These are phyloP conservation scores for Cystofilobasidium capitatum DNA, from an alignment of 768 basidiomycete species.

Conservation along the genomic window DNA sequence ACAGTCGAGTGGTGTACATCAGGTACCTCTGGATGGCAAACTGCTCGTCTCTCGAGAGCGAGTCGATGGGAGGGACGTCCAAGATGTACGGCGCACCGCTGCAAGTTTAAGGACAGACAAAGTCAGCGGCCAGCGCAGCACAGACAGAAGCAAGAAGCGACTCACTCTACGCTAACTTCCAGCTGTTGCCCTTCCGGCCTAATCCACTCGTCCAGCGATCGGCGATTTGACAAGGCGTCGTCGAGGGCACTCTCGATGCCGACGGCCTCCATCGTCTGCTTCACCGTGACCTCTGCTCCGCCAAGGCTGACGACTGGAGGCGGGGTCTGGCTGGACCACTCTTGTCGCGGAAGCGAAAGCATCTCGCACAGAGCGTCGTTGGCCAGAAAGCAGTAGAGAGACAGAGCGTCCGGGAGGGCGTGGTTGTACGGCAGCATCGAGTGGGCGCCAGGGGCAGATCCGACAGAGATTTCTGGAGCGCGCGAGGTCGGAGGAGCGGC, in stretches of 20 bases:
- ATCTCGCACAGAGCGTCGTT: conserved; percentile 8
- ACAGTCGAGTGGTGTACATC: conserved; percentile 14
- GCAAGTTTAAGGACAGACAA: background rate
- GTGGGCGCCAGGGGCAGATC: background rate
- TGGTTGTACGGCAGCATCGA: background rate
- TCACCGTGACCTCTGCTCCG: conserved; percentile 1
- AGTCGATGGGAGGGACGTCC: conserved; percentile 2
- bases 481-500: background rate
- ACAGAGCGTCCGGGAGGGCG: conserved; percentile 14
- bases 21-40: conserved; percentile 20
- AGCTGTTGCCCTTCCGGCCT: background rate
- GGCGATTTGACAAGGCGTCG: background rate
- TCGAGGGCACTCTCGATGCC: conserved; percentile 12
- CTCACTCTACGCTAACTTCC: conserved; percentile 18
- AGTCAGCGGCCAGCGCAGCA: background rate
- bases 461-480: background rate
- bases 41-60: background rate
- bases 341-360: background rate
- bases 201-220: conserved; percentile 16
- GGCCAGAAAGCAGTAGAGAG: conserved; percentile 11
- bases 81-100: conserved; percentile 14
- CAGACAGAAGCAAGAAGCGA: background rate
- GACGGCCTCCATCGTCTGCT: background rate
- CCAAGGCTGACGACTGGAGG: conserved; percentile 4
- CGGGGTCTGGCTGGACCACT: conserved; percentile 6